Evolutionary conservation across 768 basidiomycete genomes (phyloP).

Genomic region (Symmetrospora coprosmae): DNA sequence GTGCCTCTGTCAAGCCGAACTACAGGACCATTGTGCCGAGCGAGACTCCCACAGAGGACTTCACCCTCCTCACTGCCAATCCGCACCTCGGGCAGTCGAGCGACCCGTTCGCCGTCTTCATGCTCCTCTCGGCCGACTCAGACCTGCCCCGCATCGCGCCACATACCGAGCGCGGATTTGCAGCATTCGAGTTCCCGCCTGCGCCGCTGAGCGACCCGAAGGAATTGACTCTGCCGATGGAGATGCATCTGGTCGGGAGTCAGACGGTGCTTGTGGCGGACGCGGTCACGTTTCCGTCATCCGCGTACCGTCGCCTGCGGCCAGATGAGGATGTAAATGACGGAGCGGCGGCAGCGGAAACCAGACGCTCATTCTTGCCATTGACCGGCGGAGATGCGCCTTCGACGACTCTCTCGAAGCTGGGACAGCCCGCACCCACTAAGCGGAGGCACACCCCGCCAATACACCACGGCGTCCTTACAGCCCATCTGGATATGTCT

Average conservation of each 20-base stretch:
- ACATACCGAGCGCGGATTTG: conserved; percentile 31
- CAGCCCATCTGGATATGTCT: conserved; percentile 50
- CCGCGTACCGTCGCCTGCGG: conserved; percentile 19
- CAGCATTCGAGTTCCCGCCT: conserved; percentile 59
- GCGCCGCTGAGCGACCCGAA: conserved; percentile 31
- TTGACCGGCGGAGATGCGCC: conserved; percentile 6
- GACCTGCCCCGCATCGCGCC: conserved; percentile 32
- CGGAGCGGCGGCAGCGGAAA: not conserved
- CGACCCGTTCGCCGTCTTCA: conserved; percentile 56
- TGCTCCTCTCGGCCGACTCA: conserved; percentile 45
- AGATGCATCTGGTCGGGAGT: conserved; percentile 25
- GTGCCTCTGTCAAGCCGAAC: conserved; percentile 42
- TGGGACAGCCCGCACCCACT: conserved; percentile 26
- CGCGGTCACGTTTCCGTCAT: conserved; percentile 10
- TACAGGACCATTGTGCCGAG: conserved; percentile 45
- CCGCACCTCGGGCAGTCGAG: conserved; percentile 56
- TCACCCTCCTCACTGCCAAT: conserved; percentile 54
- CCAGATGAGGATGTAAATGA: conserved; percentile 20
- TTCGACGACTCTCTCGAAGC: too few relatives aligned
- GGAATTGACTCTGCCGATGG: conserved; percentile 20
- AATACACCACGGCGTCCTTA: conserved; percentile 41
- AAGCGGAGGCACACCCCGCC: conserved; percentile 41
- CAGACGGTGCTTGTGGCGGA: not conserved
- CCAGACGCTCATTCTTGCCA: too few relatives aligned
- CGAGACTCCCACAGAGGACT: conserved; percentile 56